Evolutionary conservation across 129 eudicot species (phyloP).

Genomic region (Saussurea involucrata): DNA sequence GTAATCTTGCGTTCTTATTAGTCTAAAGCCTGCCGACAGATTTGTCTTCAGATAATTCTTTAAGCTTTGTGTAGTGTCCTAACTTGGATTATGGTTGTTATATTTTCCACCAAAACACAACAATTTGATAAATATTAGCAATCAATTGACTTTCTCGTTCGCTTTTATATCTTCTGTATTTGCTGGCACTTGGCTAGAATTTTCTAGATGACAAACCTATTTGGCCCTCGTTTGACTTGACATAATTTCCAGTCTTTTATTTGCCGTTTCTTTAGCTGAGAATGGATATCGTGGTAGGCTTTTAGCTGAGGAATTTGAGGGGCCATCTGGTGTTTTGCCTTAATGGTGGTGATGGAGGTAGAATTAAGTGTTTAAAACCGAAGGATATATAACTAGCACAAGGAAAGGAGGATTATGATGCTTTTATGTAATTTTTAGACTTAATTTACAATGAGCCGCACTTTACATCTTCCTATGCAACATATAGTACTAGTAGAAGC

Average conservation of each 20-base stretch:
- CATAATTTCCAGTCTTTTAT: slow-evolving; percentile 20
- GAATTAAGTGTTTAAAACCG: background rate
- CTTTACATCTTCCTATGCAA: background rate
- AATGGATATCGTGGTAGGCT: background rate
- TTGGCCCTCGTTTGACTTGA: slow-evolving; percentile 34
- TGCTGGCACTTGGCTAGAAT: slow-evolving; percentile 13
- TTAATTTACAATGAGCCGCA: background rate
- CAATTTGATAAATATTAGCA: background rate
- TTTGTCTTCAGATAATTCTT: background rate
- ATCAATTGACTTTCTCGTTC: background rate
- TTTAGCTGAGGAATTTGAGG: background rate
- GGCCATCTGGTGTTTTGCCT: background rate
- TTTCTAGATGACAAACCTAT: slow-evolving; percentile 25
- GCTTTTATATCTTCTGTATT: background rate
- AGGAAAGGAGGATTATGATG: background rate
- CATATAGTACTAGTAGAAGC: background rate
- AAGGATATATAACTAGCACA: background rate
- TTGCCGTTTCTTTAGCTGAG: background rate
- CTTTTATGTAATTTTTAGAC: background rate
- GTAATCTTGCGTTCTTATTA: background rate
- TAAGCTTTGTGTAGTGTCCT: background rate
- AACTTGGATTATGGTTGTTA: background rate
- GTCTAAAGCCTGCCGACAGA: background rate
- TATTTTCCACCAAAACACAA: no score
- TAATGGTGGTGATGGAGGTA: background rate